Evolutionary conservation across 805 yeast species (phyloP), one percentile per base, ranked within the genome.

Genomic region (Kregervanrija delftensis): DNA sequence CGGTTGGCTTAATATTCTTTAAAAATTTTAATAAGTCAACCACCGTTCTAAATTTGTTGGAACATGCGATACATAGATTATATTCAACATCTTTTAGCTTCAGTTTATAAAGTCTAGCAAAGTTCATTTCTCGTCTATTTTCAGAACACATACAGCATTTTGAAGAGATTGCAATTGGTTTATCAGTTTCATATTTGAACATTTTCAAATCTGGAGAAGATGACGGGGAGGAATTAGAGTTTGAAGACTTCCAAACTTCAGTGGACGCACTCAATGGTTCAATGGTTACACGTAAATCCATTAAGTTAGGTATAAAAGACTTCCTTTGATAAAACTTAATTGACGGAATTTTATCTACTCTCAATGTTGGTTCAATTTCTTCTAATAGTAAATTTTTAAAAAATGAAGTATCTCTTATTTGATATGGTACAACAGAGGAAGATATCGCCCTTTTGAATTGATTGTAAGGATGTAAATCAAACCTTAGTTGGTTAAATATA

Each of bases 61-160:
- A 72, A 64, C 98, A 91, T 54, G 79, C 81, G 48, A 83, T 81
- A 60, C 97, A 91, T 32, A 90, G 68, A 12, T 95, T 85, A 56
- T 83, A 83, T 40, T 66, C 48, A 67, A 68, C 50, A 12, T 54
- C 53, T 37, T 51, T 56, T 50, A 44, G 63, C 50, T 79, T 81
- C 57, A 90, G 66, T 44, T 76, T 74, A 59, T 89, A 86, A 50
- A 87, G 64, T 50, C 98, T 75, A 2, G 91, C 83, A 63, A 86
- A 89, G 48, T 86, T 68, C 44, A 77, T 72, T 55, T 81, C 87
- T 56, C 75, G 73, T 48, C 95, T 73, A 11, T 65, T 59, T 61
- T 90, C 97, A 5, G 90, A 91, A 67, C 98, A 91, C 37, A 91
- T 69, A 4, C 89, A 72, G 65, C 98, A 91, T 5, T 89, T 79